Conservation (phyloP, 2,329 filamentous ascomycete species). For the Cercospora zeae-maydis region DNA sequence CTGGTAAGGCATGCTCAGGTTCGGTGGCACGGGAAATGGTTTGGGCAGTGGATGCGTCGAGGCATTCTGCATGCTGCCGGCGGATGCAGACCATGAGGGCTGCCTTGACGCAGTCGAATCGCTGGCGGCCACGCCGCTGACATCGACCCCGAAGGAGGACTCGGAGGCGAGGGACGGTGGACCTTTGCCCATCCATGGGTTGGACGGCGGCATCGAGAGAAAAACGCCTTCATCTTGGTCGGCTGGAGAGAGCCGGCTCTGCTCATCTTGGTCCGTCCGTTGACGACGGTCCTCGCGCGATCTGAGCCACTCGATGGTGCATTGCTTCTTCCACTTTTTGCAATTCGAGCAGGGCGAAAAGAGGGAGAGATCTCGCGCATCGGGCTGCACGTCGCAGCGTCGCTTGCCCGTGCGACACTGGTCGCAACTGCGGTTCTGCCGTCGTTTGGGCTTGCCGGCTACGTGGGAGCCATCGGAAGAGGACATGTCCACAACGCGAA, state of each 20-base stretch:
- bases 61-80: not conserved
- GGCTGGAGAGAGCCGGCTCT: not conserved
- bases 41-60: not conserved
- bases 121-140: not conserved
- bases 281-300: constrained; percentile 10
- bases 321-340: constrained; percentile 17
- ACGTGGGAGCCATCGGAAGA: constrained; percentile 9
- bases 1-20: not conserved
- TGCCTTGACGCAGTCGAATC: not conserved
- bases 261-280: not conserved
- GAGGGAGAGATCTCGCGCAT: constrained; percentile 3
- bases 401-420: constrained; percentile 18
- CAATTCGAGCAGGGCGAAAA: constrained; percentile 17
- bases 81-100: not conserved
- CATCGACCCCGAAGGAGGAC: not conserved
- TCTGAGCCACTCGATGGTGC: constrained; percentile 17
- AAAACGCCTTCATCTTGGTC: not conserved
- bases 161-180: not conserved
- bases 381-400: constrained; percentile 13
- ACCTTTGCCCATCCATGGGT: not conserved
- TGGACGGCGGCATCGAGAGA: not conserved
- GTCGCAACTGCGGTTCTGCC: constrained; percentile 19
- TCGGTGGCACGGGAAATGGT: not conserved
- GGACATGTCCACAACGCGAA: not conserved
- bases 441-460: constrained; percentile 10